Percentiles rank a stretch among this genome's conserved stretches.
Conservation (phyloP, 345 rosid genomes). For the Sisymbrium altissimum region DNA sequence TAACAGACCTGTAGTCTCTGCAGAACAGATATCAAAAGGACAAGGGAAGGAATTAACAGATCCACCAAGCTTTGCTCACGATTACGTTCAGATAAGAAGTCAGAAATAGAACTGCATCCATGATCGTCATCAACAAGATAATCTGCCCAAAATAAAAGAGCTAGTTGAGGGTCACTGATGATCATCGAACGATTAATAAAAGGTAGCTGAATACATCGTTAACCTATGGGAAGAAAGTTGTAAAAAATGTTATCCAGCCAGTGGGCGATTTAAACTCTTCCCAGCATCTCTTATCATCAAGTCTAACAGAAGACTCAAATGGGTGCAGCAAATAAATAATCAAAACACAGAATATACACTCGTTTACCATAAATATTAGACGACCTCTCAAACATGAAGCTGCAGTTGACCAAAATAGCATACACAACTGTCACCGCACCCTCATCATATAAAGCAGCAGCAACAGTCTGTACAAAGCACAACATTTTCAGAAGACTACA, state of each 20-base stretch:
- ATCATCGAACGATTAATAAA: conserved; percentile 6
- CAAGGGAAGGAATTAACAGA: conserved; percentile 77
- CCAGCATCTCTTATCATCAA: conserved; percentile 7
- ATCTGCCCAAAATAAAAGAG: conserved; percentile 49
- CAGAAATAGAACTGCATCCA: conserved; percentile 94
- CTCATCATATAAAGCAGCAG: conserved; percentile 82
- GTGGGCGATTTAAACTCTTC: conserved; percentile 6
- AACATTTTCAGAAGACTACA: conserved; percentile 15
- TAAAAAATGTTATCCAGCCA: not conserved
- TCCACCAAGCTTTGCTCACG: conserved; percentile 95
- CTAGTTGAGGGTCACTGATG: conserved; percentile 17
- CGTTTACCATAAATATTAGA: conserved; percentile 82
- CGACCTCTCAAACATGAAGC: conserved; percentile 87
- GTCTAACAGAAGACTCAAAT: conserved; percentile 8
- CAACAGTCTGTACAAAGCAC: conserved; percentile 61
- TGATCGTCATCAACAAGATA: conserved; percentile 97
- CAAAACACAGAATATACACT: not conserved
- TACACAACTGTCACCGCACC: conserved; percentile 75
- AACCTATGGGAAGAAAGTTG: conserved; percentile 12
- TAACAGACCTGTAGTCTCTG: conserved; percentile 74
- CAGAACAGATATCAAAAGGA: conserved; percentile 68
- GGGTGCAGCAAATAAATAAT: not conserved
- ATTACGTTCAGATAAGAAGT: conserved; percentile 84
- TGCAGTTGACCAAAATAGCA: conserved; percentile 79
- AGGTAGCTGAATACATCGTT: conserved; percentile 1